These are phyloP conservation scores for Naegleria fowleri DNA, from an alignment of 208 protist species.

Conservation along the genomic window DNA sequence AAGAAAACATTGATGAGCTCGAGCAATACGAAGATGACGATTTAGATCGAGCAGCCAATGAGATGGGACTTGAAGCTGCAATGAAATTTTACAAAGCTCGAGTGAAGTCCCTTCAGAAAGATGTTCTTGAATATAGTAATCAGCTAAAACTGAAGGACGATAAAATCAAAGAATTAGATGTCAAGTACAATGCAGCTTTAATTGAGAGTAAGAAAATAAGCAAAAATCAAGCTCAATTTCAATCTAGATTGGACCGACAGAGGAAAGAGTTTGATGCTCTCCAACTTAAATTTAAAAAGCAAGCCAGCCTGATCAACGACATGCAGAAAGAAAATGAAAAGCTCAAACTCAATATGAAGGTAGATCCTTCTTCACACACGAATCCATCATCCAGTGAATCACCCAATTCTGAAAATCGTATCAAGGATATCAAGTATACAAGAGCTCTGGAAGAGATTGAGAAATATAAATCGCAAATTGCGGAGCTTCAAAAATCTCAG, in stretches of 20 bases:
- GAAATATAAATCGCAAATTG: background rate
- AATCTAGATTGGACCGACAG: background rate
- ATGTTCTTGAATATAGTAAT: background rate
- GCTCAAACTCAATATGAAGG: background rate
- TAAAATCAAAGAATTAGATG: background rate
- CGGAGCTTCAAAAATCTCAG: background rate
- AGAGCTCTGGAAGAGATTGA: constrained; percentile 25
- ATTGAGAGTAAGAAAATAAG: background rate
- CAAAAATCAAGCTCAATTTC: background rate
- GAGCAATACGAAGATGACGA: background rate
- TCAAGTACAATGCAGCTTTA: background rate
- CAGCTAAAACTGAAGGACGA: background rate
- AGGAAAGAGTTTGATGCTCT: constrained; percentile 10
- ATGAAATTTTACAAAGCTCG: constrained; percentile 26
- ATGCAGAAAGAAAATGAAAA: constrained; percentile 2
- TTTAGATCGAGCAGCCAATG: background rate
- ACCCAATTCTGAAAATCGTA: background rate
- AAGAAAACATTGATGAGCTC: background rate
- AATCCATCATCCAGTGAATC: background rate
- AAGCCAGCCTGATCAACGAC: background rate
- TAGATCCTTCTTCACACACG: background rate
- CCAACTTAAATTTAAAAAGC: background rate
- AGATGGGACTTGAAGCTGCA: constrained; percentile 16
- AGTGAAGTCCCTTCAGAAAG: background rate
- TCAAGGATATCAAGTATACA: background rate